Percentiles rank a stretch among this genome's conserved stretches.
Evolutionary conservation across 495 filamentous ascomycete genomes (phyloP).

Genomic region (Penicillium paradoxum): DNA sequence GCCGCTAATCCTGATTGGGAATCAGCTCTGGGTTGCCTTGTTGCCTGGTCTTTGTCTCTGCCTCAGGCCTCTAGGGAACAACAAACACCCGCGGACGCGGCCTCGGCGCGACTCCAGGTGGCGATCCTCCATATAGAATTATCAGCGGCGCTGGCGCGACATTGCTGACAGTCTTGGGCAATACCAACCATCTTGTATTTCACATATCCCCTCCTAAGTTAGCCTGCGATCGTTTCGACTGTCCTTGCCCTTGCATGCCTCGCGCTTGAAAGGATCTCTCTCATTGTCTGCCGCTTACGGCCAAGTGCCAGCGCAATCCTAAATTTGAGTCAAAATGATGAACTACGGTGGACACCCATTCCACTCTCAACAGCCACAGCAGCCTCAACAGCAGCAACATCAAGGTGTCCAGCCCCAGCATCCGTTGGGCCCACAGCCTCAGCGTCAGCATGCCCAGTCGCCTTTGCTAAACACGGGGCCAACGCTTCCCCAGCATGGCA

Average conservation of each 20-base stretch:
- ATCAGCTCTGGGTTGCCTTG: neutral
- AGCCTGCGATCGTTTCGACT: neutral
- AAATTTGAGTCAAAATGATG: constrained; percentile 23
- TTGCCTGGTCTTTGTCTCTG: no score
- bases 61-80: constrained; percentile 20
- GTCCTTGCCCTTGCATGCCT: constrained; percentile 19
- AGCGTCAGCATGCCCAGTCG: constrained; percentile 29
- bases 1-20: constrained; percentile 24
- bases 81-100: constrained; percentile 17
- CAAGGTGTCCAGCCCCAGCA: constrained; percentile 14
- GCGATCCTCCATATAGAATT: constrained; percentile 5
- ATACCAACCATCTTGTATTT: constrained; percentile 3
- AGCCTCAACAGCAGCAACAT: constrained; percentile 27
- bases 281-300: constrained; percentile 19
- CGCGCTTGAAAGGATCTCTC: constrained; percentile 7
- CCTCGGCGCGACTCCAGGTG: constrained; percentile 23
- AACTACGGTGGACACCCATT: constrained; percentile 34
- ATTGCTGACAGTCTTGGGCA: constrained; percentile 2
- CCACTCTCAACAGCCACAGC: constrained; percentile 26
- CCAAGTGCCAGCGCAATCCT: constrained; percentile 10
- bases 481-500: constrained; percentile 29
- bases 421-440: constrained; percentile 14
- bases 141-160: constrained; percentile 13
- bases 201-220: neutral
- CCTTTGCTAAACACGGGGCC: constrained; percentile 28